These are phyloP conservation scores for Pleurotus cornucopiae DNA, from an alignment of 768 basidiomycete species.

Conservation along the genomic window DNA sequence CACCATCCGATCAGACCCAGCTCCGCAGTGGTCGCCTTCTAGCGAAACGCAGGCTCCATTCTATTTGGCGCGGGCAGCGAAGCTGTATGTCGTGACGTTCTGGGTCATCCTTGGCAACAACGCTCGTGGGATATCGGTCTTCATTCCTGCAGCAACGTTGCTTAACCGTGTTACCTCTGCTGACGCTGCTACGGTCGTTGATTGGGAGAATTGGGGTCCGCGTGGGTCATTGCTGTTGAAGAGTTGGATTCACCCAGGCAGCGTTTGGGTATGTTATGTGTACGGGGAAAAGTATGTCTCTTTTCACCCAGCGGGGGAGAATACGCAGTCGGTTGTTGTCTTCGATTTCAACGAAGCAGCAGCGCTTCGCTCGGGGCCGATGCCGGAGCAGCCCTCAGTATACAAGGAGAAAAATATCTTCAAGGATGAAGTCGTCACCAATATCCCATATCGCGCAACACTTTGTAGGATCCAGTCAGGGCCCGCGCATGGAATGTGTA, in stretches of 20 bases:
- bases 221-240: constrained; percentile 38
- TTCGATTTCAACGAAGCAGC: constrained; percentile 51
- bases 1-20: constrained; percentile 50
- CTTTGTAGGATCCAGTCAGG: constrained; percentile 19
- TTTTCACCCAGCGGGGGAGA: constrained; percentile 8
- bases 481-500: constrained; percentile 41
- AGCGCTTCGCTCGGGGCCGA: constrained; percentile 13
- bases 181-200: constrained; percentile 19
- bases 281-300: constrained; percentile 42
- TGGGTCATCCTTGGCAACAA: constrained; percentile 26
- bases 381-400: constrained; percentile 13
- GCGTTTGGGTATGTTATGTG: constrained; percentile 58
- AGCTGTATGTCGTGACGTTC: constrained; percentile 44
- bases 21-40: constrained; percentile 39
- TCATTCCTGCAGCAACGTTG: constrained; percentile 37
- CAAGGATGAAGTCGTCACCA: constrained; percentile 33
- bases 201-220: constrained; percentile 54
- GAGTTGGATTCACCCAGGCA: constrained; percentile 25
- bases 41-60: constrained; percentile 39
- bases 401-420: constrained; percentile 32
- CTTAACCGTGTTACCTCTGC: constrained; percentile 16
- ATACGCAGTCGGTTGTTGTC: constrained; percentile 25
- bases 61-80: constrained; percentile 32
- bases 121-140: constrained; percentile 31
- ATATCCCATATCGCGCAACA: constrained; percentile 37